A percentile compares a stretch with the other conserved stretches of the same genome.
phyloP scores from a whole-genome alignment of 176 grass and related monocot genomes.

The Saccharum officinarum region DNA sequence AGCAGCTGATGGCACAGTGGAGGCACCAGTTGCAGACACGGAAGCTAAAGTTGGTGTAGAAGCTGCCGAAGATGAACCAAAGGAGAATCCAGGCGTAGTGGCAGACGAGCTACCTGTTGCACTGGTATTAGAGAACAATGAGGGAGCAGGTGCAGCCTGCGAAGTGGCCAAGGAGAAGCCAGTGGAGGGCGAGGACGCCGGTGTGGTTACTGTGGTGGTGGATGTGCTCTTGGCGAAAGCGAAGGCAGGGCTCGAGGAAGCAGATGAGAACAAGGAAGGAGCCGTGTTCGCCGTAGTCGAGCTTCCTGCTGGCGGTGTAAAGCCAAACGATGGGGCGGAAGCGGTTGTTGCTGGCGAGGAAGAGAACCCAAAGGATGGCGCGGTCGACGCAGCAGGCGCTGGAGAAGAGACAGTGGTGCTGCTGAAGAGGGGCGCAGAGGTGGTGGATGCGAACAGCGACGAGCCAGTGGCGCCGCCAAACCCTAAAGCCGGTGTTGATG shows the following conservation, averaged over 20 bases:
- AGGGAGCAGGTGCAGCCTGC: slow-evolving; percentile 42
- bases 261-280: slow-evolving; percentile 42
- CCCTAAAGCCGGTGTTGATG: slow-evolving; percentile 44
- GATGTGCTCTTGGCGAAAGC: slow-evolving; percentile 41
- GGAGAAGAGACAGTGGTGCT: slow-evolving; percentile 34
- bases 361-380: slow-evolving; percentile 37
- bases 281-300: slow-evolving; percentile 19
- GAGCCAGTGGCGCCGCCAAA: slow-evolving; percentile 39
- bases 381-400: slow-evolving; percentile 15
- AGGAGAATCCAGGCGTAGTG: slow-evolving; percentile 37
- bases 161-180: slow-evolving; percentile 58
- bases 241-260: slow-evolving; percentile 40
- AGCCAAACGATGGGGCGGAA: slow-evolving; percentile 36
- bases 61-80: slow-evolving; percentile 48
- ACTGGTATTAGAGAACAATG: slow-evolving; percentile 40
- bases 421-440: slow-evolving; percentile 37
- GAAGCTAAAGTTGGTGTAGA: slow-evolving; percentile 38
- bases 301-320: slow-evolving; percentile 24
- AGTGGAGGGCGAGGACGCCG: slow-evolving; percentile 38
- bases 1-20: slow-evolving; percentile 21
- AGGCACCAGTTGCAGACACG: slow-evolving; percentile 30
- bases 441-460: slow-evolving; percentile 51
- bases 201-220: slow-evolving; percentile 5
- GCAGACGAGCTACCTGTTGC: slow-evolving; percentile 37
- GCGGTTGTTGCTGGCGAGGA: slow-evolving; percentile 29